Conservation (phyloP, 1,284 basidiomycete species). For the Naganishia albida region DNA sequence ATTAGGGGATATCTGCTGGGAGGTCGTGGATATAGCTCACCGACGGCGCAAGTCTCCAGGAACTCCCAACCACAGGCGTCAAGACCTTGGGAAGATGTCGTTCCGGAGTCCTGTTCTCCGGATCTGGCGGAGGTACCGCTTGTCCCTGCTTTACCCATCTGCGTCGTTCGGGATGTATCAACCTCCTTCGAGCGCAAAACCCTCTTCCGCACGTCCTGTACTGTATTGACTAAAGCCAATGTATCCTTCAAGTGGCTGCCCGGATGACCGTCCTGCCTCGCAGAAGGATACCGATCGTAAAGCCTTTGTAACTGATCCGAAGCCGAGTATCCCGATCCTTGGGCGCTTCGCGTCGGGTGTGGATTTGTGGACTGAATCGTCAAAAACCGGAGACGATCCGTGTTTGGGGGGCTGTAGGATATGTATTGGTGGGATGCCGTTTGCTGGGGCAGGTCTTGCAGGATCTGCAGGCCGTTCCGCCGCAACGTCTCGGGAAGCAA, state of each 20-base stretch:
- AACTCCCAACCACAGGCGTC: neutral
- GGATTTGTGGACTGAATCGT: conserved; percentile 29
- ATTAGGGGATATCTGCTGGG: neutral
- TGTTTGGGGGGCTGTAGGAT: conserved; percentile 33
- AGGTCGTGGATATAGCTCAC: neutral
- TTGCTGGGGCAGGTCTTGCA: neutral
- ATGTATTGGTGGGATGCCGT: conserved; percentile 15
- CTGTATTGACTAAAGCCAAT: conserved; percentile 16
- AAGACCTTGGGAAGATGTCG: no score
- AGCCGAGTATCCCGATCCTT: neutral
- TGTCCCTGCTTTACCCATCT: no score
- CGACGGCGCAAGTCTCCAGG: neutral
- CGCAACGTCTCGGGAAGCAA: neutral
- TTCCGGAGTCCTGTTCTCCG: no score
- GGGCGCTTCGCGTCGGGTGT: neutral
- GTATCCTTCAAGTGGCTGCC: neutral
- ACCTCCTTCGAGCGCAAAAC: no score
- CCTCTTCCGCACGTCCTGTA: neutral
- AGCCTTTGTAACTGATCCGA: conserved; percentile 3
- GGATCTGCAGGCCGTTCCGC: neutral
- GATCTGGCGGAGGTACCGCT: no score
- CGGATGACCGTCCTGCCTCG: neutral
- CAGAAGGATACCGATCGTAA: neutral
- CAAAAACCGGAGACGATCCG: conserved; percentile 33
- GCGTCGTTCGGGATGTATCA: no score